Base-by-base conservation (phyloP, 2,329 filamentous ascomycete genomes). In the Scytalidium lignicola region DNA sequence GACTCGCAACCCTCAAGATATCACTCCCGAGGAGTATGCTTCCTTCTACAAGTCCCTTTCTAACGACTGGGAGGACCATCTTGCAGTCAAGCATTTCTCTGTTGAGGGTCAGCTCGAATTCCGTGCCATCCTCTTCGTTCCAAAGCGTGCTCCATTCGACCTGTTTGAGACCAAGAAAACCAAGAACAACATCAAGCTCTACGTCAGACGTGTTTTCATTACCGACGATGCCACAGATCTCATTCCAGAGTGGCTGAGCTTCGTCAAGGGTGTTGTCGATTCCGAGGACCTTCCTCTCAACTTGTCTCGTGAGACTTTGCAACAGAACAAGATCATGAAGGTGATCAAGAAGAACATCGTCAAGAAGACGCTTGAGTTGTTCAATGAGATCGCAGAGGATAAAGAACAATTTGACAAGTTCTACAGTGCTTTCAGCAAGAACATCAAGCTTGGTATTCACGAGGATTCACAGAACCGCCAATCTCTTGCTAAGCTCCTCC, bases 251-350 rank as follows among this genome's bases (percentile, higher is more conserved):
- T 99, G 93, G 93, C 86, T 99, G 68, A 84, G 90, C 79, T 99
- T 99, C 78, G 78, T 99, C 85, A 99, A 99, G 88, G 93, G 93
- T 86, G 93, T 99, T 65, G 93, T 99, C 73, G 93, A 99, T 79
- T 99, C 93, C 67, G 93, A 99, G 83, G 93, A 99, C 73, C 88
- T 99, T 56, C 93, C 93, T 64, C 88, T 99, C 74, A 99, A 99
- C 85, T 76, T 99, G 79, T 97, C 93, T 68, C 93, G 93, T 87
- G 93, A 99, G 86, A 97, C 92, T 51, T 90, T 99, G 45, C 93
- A 99, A 79, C 93, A 97, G 83, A 99, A 97, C 88, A 97, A 97
- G 90, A 99, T 99, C 82, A 97, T 97, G 93, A 97, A 97, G 88
- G 93, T 97, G 74, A 97, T 97, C 84, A 95, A 95, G 86, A 99